Conservation (phyloP, 345 rosid genomes). For the Boechera stricta region DNA sequence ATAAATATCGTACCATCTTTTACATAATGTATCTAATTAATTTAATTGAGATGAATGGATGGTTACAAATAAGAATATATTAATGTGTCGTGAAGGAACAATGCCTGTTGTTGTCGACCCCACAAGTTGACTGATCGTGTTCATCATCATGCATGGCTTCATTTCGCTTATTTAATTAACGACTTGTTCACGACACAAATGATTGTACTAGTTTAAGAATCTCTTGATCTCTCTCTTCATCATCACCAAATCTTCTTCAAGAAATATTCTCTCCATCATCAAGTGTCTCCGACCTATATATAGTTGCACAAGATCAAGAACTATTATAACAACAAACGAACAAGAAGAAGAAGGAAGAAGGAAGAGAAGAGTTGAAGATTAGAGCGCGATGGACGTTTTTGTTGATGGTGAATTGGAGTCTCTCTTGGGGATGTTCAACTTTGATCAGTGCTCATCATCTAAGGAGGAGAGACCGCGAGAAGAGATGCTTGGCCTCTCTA, state of each 20-base stretch:
- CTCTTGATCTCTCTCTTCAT: conserved; percentile 45
- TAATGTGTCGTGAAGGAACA: conserved; percentile 45
- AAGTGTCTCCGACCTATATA: conserved; percentile 34
- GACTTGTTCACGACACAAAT: conserved; percentile 41
- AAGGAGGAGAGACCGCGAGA: conserved; percentile 39
- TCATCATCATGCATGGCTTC: conserved; percentile 49
- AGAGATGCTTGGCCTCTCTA: conserved; percentile 43
- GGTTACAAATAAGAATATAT: conserved; percentile 13
- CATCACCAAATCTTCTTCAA: conserved; percentile 42
- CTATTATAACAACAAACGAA: conserved; percentile 25
- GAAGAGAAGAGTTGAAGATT: conserved; percentile 26
- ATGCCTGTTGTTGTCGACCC: conserved; percentile 44
- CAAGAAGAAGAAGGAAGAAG: not conserved
- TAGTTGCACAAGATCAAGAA: conserved; percentile 29
- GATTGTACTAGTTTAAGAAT: conserved; percentile 44
- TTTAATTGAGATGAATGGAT: conserved; percentile 16
- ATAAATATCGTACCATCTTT: conserved; percentile 29
- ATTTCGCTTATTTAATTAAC: conserved; percentile 28
- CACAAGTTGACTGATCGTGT: conserved; percentile 49
- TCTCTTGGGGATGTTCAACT: conserved; percentile 49
- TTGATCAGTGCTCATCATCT: conserved; percentile 45
- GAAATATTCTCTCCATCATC: conserved; percentile 35
- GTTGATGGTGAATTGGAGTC: conserved; percentile 52
- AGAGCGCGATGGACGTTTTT: conserved; percentile 43
- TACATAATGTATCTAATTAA: not conserved